Evolutionary conservation across 495 filamentous ascomycete species (phyloP), one percentile per base, ranked within the genome.

Genomic region (Daldinia grandis): DNA sequence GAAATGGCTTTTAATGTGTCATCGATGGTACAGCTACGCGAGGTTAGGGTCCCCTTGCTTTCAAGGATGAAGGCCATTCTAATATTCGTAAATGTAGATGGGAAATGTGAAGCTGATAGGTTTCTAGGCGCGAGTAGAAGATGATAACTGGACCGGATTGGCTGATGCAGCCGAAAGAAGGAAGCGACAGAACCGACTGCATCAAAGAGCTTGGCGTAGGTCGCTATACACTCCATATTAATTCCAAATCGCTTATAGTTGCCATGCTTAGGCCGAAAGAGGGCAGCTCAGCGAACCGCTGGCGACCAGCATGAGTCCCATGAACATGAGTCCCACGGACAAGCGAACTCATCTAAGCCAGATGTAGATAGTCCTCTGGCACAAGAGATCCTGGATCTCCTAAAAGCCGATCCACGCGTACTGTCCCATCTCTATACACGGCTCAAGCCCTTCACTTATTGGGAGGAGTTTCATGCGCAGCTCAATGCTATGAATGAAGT

Each of bases 171-270:
- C 67, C 33, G 69, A 68, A 53, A 66, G 76, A 50, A 73, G 74
- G 59, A 68, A 64, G 37, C 50, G 64, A 40, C 74, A 78, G 60
- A 78, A 75, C 37, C 69, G 76, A 47, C 40, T 78, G 35, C 70
- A 78, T 63, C 76, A 78, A 49, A 71, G 76, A 42, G 73, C 74
- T 7, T 76, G 70, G 68, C 64, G 74, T 78, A 73, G 64, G 76
- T 75, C 4, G 28, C 47, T 21, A n/a, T 27, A 33, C 4, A 17
- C 42, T 12, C 49, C 21, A 6, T 19, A n/a, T 28, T 40, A 17
- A 44, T 35, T 19, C 10, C 17, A 21, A 31, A 25, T 33, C 8
- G 24, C 58, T 62, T 35, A 62, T 24, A 9, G 4, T 15, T 54
- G 24, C 9, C n/a, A 28, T 38, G n/a, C 30, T 5, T 47, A 74